Conservation (phyloP, 2,329 filamentous ascomycete genomes). For the Macrophomina tecta region DNA sequence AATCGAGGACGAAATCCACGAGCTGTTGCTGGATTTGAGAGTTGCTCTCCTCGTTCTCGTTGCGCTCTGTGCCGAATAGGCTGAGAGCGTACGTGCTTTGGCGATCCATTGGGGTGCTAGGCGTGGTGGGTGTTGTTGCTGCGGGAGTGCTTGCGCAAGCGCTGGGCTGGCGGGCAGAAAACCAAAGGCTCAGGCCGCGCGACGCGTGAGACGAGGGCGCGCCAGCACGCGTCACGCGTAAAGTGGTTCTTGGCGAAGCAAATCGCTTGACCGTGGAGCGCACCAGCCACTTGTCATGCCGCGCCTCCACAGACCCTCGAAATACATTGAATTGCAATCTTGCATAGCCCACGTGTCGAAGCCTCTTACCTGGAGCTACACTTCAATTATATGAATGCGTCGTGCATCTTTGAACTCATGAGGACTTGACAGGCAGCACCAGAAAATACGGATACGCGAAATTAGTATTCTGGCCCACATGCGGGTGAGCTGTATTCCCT, state of each 20-base stretch:
- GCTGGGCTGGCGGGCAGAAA: conserved; percentile 29
- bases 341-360: no score
- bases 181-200: background rate
- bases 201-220: conserved; percentile 13
- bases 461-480: no score
- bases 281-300: no score
- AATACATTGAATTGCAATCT: no score
- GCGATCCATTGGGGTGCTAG: conserved; percentile 71
- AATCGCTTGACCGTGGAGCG: background rate
- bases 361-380: no score
- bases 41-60: conserved; percentile 41
- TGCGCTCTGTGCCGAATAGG: conserved; percentile 64
- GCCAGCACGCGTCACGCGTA: conserved; percentile 28
- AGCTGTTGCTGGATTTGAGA: conserved; percentile 73
- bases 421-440: no score
- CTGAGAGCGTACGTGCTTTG: conserved; percentile 86
- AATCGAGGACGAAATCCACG: conserved; percentile 90
- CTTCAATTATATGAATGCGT: no score
- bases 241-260: conserved; percentile 27
- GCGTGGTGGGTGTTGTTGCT: conserved; percentile 6
- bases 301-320: no score
- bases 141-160: background rate
- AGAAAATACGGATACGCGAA: no score
- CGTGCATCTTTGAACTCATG: no score
- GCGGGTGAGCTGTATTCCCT: no score